phyloP scores from a whole-genome alignment of 2,329 filamentous ascomycete genomes.

The Zymoseptoria ardabiliae region DNA sequence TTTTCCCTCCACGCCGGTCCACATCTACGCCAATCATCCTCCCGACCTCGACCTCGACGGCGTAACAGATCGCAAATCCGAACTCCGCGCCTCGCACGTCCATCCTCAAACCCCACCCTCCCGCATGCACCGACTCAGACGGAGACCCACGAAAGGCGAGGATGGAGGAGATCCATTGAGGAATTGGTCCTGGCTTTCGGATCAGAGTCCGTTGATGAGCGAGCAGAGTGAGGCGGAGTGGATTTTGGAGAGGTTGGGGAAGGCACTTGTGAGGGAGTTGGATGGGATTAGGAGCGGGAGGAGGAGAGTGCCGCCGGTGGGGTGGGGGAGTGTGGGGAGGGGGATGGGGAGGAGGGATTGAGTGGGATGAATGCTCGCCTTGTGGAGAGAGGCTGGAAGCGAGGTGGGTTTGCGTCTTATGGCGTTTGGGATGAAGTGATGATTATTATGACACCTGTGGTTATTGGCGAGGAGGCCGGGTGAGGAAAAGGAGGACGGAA shows the following conservation, averaged over 20 bases:
- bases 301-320: slow-evolving; percentile 24
- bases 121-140: neutral
- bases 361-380: neutral
- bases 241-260: slow-evolving; percentile 60
- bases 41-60: slow-evolving; percentile 14
- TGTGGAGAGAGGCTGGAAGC: neutral
- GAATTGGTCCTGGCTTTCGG: slow-evolving; percentile 67
- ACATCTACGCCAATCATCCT: neutral
- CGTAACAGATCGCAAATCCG: slow-evolving; percentile 15
- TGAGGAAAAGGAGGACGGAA: too few relatives aligned
- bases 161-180: slow-evolving; percentile 14
- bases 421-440: neutral
- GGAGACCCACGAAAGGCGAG: neutral
- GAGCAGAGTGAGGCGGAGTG: slow-evolving; percentile 63
- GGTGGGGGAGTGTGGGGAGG: slow-evolving; percentile 17
- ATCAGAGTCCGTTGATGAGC: slow-evolving; percentile 62
- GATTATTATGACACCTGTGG: neutral
- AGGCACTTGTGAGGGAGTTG: slow-evolving; percentile 48
- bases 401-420: neutral
- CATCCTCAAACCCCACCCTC: neutral
- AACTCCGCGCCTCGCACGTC: neutral
- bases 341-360: neutral
- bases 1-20: neutral
- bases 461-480: too few relatives aligned
- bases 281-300: slow-evolving; percentile 25